A percentile compares a stretch with the other conserved stretches of the same genome.
Conservation (phyloP, 2,329 filamentous ascomycete genomes). For the Ceratocystis albifundus region DNA sequence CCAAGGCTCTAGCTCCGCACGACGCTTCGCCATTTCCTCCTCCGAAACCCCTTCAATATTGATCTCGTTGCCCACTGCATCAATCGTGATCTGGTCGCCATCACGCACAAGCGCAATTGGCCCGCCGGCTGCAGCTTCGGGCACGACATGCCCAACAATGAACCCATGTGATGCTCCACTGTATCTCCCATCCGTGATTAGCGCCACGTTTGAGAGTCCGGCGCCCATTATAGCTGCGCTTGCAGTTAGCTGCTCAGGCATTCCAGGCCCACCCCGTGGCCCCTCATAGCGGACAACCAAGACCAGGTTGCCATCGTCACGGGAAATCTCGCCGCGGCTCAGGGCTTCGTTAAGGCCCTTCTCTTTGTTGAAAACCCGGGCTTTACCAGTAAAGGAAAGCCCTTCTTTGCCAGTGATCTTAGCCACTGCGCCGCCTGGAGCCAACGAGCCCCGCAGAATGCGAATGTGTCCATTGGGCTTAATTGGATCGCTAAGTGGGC, state of each 20-base stretch:
- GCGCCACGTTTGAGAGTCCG: slow-evolving; percentile 70
- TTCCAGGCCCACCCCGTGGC: slow-evolving; percentile 83
- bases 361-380: slow-evolving; percentile 80
- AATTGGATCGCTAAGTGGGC: slow-evolving; percentile 58
- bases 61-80: slow-evolving; percentile 70
- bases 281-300: slow-evolving; percentile 89
- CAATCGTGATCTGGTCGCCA: slow-evolving; percentile 76
- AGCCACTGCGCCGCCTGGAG: slow-evolving; percentile 78
- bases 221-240: slow-evolving; percentile 88
- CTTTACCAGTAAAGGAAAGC: slow-evolving; percentile 65
- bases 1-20: slow-evolving; percentile 59
- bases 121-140: slow-evolving; percentile 79
- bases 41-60: slow-evolving; percentile 50
- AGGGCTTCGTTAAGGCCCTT: slow-evolving; percentile 64
- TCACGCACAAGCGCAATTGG: slow-evolving; percentile 73
- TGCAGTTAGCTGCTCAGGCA: slow-evolving; percentile 89
- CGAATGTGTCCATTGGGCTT: slow-evolving; percentile 80
- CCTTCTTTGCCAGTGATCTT: slow-evolving; percentile 98
- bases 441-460: slow-evolving; percentile 76
- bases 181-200: slow-evolving; percentile 88
- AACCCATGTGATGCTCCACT: slow-evolving; percentile 82
- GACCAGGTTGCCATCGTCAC: slow-evolving; percentile 62
- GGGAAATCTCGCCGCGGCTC: slow-evolving; percentile 49
- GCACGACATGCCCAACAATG: slow-evolving; percentile 85
- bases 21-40: slow-evolving; percentile 55